These are phyloP conservation scores for Aspergillus kassunensis DNA, from an alignment of 495 filamentous ascomycete genomes.

Conservation along the genomic window DNA sequence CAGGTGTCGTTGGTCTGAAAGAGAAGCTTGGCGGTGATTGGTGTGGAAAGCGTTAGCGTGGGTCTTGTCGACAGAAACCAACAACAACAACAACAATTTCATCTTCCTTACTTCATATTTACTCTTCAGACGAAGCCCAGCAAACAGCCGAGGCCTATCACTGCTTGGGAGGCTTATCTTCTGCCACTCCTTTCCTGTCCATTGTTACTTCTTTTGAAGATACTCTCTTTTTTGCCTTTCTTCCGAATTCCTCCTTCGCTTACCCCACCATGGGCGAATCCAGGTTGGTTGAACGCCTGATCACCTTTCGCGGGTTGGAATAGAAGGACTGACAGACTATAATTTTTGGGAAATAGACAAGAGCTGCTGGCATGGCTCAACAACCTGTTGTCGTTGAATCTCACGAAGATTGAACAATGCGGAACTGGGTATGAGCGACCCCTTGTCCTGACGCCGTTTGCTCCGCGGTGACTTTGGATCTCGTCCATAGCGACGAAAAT, in stretches of 20 bases:
- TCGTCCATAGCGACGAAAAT: background rate
- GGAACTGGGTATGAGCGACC: conserved; percentile 80
- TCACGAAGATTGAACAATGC: conserved; percentile 98
- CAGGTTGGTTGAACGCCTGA: conserved; percentile 34
- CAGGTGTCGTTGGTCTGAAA: conserved; percentile 14
- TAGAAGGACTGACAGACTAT: background rate
- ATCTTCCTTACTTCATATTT: conserved; percentile 1
- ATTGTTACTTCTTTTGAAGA: conserved; percentile 3
- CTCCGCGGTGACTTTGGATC: background rate
- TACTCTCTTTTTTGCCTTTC: background rate
- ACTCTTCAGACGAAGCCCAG: background rate
- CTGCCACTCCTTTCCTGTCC: background rate
- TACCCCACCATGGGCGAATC: conserved; percentile 55
- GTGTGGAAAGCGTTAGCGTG: conserved; percentile 30
- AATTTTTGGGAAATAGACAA: conserved; percentile 57
- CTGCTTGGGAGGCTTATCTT: background rate
- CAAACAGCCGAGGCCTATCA: background rate
- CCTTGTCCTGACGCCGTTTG: conserved; percentile 10
- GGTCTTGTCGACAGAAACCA: conserved; percentile 41
- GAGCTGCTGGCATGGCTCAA: conserved; percentile 97
- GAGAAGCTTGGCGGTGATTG: conserved; percentile 24
- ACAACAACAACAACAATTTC: conserved; percentile 27
- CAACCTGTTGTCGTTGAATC: conserved; percentile 92
- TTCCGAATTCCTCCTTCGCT: conserved; percentile 1
- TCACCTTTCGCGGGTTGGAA: background rate